A percentile compares a stretch with the other conserved stretches of the same genome.
Evolutionary conservation across 495 filamentous ascomycete species (phyloP).

Genomic region (Xylaria palmicola): DNA sequence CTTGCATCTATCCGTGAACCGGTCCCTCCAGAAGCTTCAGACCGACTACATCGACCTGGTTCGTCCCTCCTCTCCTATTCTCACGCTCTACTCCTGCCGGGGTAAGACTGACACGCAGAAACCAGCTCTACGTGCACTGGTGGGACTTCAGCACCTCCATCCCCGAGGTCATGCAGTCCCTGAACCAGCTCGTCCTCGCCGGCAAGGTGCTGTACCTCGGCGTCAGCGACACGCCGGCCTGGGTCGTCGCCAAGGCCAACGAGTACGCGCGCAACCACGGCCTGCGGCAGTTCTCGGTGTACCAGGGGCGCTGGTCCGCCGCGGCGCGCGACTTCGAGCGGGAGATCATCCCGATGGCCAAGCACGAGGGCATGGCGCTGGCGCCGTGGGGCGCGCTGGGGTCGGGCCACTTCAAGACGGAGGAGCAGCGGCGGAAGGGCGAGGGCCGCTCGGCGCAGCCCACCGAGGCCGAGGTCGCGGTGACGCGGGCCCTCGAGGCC

Average conservation of each 20-base stretch:
- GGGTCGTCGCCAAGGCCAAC: constrained; percentile 67
- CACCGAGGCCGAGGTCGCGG: constrained; percentile 43
- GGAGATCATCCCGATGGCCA: constrained; percentile 67
- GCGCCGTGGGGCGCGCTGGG: constrained; percentile 64
- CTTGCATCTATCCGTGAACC: constrained; percentile 52
- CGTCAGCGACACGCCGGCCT: constrained; percentile 68
- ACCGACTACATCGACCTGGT: constrained; percentile 66
- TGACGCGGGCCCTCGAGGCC: constrained; percentile 57
- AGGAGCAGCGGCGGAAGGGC: constrained; percentile 37
- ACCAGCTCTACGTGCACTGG: constrained; percentile 58
- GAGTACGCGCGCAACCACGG: constrained; percentile 64
- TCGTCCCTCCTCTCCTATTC: constrained; percentile 7
- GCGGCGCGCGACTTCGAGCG: constrained; percentile 65
- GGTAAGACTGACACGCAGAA: no score
- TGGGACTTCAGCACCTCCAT: constrained; percentile 64
- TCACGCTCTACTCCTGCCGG: no score
- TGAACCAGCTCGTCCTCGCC: constrained; percentile 56
- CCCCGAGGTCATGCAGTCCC: constrained; percentile 67
- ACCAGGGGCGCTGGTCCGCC: constrained; percentile 65
- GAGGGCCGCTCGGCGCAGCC: constrained; percentile 25
- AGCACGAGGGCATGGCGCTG: constrained; percentile 67
- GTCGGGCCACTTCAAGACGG: constrained; percentile 61
- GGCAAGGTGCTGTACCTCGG: constrained; percentile 74
- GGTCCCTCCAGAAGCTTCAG: constrained; percentile 58
- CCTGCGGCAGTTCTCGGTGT: constrained; percentile 64